These are phyloP conservation scores for Halophytophthora batemanensis DNA, from an alignment of 352 stramenopile genomes.

Conservation along the genomic window DNA sequence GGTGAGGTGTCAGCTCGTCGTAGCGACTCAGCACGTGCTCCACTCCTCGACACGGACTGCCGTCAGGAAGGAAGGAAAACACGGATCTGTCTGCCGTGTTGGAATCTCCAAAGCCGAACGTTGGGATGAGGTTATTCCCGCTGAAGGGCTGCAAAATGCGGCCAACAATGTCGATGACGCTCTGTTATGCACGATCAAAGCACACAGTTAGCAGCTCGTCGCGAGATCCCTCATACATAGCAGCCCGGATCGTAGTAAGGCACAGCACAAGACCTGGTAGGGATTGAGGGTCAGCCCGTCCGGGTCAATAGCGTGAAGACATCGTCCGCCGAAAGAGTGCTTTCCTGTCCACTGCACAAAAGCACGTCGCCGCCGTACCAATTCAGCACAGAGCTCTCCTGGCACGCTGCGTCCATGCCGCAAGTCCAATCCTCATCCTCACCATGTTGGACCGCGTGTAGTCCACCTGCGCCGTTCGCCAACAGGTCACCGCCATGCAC, in stretches of 20 bases:
- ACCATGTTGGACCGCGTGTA: conserved; percentile 79
- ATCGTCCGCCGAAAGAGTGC: conserved; percentile 52
- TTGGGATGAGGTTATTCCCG: conserved; percentile 68
- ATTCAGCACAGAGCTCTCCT: neutral
- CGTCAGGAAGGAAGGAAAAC: conserved; percentile 46
- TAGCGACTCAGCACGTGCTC: conserved; percentile 54
- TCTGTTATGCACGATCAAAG: conserved; percentile 18
- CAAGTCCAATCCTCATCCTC: no score
- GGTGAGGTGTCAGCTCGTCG: conserved; percentile 39
- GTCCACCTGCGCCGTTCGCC: conserved; percentile 45
- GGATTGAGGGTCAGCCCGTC: conserved; percentile 42
- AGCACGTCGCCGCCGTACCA: neutral
- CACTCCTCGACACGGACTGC: conserved; percentile 47
- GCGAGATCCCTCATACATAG: neutral
- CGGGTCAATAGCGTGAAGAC: conserved; percentile 74
- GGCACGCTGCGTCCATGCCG: neutral
- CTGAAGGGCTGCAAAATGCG: conserved; percentile 64
- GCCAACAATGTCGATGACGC: conserved; percentile 67
- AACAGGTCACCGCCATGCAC: neutral
- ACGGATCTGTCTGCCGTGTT: conserved; percentile 48
- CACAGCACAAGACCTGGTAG: conserved; percentile 41
- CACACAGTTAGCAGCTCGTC: neutral
- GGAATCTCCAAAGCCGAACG: conserved; percentile 72
- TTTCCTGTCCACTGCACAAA: conserved; percentile 60
- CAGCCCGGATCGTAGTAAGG: neutral